A percentile compares a stretch with the other conserved stretches of the same genome.
phyloP scores from a whole-genome alignment of 1,284 basidiomycete genomes.

The Athelia psychrophila region DNA sequence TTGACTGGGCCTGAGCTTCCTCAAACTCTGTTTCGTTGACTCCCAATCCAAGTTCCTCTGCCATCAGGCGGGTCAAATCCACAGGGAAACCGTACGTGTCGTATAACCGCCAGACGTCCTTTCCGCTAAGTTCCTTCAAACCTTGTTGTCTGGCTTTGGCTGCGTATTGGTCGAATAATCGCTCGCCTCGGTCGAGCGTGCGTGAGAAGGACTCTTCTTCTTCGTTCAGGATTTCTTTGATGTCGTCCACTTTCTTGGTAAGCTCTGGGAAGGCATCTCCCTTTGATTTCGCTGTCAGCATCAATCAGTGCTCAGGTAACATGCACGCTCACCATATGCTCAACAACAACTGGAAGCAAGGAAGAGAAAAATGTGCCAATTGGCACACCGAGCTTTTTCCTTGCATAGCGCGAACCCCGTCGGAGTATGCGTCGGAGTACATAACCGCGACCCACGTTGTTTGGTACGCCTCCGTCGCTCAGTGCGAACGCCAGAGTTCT shows the following conservation, averaged over 20 bases:
- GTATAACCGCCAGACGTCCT: conserved; percentile 96
- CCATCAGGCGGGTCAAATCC: conserved; percentile 96
- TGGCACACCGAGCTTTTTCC: conserved; percentile 92
- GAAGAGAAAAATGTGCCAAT: conserved; percentile 97
- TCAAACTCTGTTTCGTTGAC: conserved; percentile 93
- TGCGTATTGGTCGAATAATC: conserved; percentile 92
- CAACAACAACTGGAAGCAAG: conserved; percentile 85
- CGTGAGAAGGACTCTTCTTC: conserved; percentile 97
- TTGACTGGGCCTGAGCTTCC: conserved; percentile 83
- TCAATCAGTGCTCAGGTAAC: conserved; percentile 3
- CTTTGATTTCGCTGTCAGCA: conserved; percentile 36
- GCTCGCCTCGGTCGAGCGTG: conserved; percentile 96
- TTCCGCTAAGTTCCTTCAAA: conserved; percentile 74
- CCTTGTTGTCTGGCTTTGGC: conserved; percentile 65
- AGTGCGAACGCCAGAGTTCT: conserved; percentile 95
- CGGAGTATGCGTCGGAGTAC: conserved; percentile 92
- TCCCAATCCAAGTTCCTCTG: conserved; percentile 85
- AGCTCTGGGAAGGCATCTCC: conserved; percentile 94
- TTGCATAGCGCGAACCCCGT: conserved; percentile 90
- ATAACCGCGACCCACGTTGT: conserved; percentile 95
- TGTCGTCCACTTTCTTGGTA: conserved; percentile 77
- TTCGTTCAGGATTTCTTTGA: conserved; percentile 96
- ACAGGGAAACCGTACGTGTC: conserved; percentile 99
- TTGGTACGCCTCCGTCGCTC: conserved; percentile 94
- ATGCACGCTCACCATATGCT: conserved; percentile 69